These are phyloP conservation scores for Cercospora sojina DNA, from an alignment of 2,329 filamentous ascomycete species.

Conservation along the genomic window DNA sequence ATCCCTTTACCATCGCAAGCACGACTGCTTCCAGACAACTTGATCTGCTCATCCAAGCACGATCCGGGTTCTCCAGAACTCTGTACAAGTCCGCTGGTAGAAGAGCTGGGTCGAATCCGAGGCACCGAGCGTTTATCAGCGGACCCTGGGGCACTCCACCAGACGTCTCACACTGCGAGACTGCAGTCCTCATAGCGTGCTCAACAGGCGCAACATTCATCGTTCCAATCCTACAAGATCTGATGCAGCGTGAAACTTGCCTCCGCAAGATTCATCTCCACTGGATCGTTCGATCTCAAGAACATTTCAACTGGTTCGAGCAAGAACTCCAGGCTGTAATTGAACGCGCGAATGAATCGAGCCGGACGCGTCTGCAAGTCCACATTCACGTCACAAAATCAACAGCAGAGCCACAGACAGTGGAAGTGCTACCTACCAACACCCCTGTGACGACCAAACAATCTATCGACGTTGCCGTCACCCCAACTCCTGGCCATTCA, in stretches of 20 bases:
- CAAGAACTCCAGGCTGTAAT: slow-evolving; percentile 19
- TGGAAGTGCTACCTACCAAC: background rate
- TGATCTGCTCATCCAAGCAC: slow-evolving; percentile 34
- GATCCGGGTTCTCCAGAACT: slow-evolving; percentile 33
- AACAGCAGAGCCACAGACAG: background rate
- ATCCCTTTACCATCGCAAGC: slow-evolving; percentile 61
- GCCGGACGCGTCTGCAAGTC: slow-evolving; percentile 49
- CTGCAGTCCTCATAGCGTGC: slow-evolving; percentile 58
- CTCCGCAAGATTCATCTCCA: slow-evolving; percentile 32
- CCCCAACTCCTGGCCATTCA: background rate
- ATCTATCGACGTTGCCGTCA: background rate
- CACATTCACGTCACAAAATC: slow-evolving; percentile 53
- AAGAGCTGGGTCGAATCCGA: background rate
- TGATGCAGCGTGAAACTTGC: slow-evolving; percentile 45
- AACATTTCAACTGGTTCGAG: slow-evolving; percentile 30
- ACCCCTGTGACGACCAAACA: background rate
- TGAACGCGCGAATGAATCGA: slow-evolving; percentile 23
- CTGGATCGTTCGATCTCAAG: slow-evolving; percentile 32
- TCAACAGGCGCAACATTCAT: slow-evolving; percentile 61
- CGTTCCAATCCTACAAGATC: slow-evolving; percentile 56
- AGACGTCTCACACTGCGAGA: slow-evolving; percentile 58
- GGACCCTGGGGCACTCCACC: slow-evolving; percentile 37
- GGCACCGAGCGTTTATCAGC: slow-evolving; percentile 30
- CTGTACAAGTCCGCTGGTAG: slow-evolving; percentile 29
- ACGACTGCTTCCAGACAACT: slow-evolving; percentile 42